Evolutionary conservation across 2,329 filamentous ascomycete genomes (phyloP), one percentile per base, ranked within the genome.

Genomic region (Westerdykella aurantiaca): DNA sequence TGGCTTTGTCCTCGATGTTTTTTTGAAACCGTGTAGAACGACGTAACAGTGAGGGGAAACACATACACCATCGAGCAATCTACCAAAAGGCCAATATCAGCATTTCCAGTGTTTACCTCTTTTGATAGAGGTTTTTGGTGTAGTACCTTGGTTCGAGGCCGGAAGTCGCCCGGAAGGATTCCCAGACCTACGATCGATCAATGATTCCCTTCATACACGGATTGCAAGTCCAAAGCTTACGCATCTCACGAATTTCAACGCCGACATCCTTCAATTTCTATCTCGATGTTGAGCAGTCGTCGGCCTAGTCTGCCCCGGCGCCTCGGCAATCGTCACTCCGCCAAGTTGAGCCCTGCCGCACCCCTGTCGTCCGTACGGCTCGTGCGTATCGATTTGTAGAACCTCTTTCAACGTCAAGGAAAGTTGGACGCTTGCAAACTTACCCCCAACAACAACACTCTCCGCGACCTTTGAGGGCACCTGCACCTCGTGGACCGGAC

Each of bases 101-200:
- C 31, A 29, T 23, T 48, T 41, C 11, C 25, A 21, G 25, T 29
- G 7, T 29, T 29, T 29, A 29, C 25, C 25, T 29, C 13, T 17
- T 16, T 23, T 25, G 34, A 12, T 29, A 39, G 14, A 41, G 37
- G 21, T 21, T 29, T 12, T 21, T 18, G 33, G 7, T 47, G 16
- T 41, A 35, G 37, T 73, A 95, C 90, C 86, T 86, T 64, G 88
- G 88, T 67, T 96, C 91, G 16, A 97, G 72, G 6, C 90, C 90
- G 5, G 89, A 95, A 51, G 88, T 86, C 53, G 80, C 79, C 72
- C 86, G 81, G 68, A 96, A 96, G 2, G 87, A 90, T 64, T 86
- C 85, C 74, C 88, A 79, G 38, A 94, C 88, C 88, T 93, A 46
- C 14, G 39, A 42, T 42, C 16, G 39, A 42, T 69, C 31, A 67